phyloP scores from a whole-genome alignment of 2,329 filamentous ascomycete genomes.

The Aureobasidium sp. region DNA sequence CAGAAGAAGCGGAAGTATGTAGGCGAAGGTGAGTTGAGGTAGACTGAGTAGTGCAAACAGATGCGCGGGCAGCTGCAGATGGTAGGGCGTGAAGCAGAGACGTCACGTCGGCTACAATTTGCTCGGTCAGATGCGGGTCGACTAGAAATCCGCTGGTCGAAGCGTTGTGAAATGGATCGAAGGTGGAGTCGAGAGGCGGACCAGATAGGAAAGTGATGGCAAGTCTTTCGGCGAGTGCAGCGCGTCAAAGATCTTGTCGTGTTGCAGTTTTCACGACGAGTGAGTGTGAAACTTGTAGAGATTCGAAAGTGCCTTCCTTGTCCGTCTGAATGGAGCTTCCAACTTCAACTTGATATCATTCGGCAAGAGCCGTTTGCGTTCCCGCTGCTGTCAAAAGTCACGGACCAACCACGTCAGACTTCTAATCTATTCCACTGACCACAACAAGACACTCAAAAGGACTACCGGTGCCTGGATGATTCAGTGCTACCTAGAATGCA shows the following conservation, averaged over 20 bases:
- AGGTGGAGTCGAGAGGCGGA: neutral
- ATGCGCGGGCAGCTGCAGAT: constrained; percentile 10
- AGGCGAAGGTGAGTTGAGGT: neutral
- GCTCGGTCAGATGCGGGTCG: constrained; percentile 9
- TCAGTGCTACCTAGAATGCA: neutral
- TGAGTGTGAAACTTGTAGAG: neutral
- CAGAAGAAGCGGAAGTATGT: neutral
- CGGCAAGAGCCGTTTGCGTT: neutral
- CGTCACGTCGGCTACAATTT: constrained; percentile 9
- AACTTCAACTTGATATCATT: constrained; percentile 2
- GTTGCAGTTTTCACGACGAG: neutral
- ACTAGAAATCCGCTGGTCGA: neutral
- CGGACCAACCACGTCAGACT: constrained; percentile 4
- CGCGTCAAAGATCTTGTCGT: constrained; percentile 10
- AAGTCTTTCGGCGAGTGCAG: constrained; percentile 2
- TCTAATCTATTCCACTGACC: neutral
- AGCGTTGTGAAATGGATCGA: neutral
- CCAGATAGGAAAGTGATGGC: neutral
- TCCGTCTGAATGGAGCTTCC: neutral
- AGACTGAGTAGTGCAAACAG: neutral
- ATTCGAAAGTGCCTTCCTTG: neutral
- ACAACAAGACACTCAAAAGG: neutral
- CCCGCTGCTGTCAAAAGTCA: neutral
- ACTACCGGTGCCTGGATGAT: neutral
- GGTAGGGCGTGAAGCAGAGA: neutral